Percentiles rank a stretch among this genome's conserved stretches.
phyloP scores from a whole-genome alignment of 2,329 filamentous ascomycete genomes.

The Phialophora tarda region DNA sequence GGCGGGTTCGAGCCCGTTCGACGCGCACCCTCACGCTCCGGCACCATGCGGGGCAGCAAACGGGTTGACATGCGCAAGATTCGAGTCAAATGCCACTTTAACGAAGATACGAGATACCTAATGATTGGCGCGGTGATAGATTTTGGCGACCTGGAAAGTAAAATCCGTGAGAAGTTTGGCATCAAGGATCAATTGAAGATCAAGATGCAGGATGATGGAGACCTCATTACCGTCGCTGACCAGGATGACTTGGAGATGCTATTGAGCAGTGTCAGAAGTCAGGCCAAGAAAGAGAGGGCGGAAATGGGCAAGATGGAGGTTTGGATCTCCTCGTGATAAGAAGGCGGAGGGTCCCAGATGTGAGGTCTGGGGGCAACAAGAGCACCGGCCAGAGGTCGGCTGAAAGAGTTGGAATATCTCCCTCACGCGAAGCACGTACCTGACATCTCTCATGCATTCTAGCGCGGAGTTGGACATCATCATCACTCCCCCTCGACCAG shows the following conservation, averaged over 20 bases:
- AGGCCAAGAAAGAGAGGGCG: conserved; percentile 72
- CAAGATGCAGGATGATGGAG: conserved; percentile 85
- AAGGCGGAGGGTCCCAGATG: neutral
- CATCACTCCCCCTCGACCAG: neutral
- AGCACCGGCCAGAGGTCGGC: neutral
- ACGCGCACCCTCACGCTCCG: conserved; percentile 24
- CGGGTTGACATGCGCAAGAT: conserved; percentile 75
- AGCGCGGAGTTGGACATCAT: conserved; percentile 24
- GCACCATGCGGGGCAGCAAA: conserved; percentile 28
- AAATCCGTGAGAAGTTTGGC: conserved; percentile 85
- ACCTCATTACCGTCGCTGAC: conserved; percentile 97
- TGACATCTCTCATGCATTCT: conserved; percentile 6
- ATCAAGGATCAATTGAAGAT: conserved; percentile 69
- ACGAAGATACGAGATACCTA: conserved; percentile 88
- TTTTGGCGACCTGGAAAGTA: conserved; percentile 77
- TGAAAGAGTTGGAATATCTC: neutral
- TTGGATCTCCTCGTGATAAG: conserved; percentile 50
- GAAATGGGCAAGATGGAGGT: conserved; percentile 97
- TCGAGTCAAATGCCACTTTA: conserved; percentile 85
- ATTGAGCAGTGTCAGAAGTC: conserved; percentile 70
- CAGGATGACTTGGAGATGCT: conserved; percentile 95
- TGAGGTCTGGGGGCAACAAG: neutral
- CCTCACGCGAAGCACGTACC: neutral
- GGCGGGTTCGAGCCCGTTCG: conserved; percentile 35
- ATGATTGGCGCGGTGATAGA: conserved; percentile 71